A percentile compares a stretch with the other conserved stretches of the same genome.
These are phyloP conservation scores for Talaromyces wortmannii DNA, from an alignment of 495 filamentous ascomycete species.

Conservation along the genomic window DNA sequence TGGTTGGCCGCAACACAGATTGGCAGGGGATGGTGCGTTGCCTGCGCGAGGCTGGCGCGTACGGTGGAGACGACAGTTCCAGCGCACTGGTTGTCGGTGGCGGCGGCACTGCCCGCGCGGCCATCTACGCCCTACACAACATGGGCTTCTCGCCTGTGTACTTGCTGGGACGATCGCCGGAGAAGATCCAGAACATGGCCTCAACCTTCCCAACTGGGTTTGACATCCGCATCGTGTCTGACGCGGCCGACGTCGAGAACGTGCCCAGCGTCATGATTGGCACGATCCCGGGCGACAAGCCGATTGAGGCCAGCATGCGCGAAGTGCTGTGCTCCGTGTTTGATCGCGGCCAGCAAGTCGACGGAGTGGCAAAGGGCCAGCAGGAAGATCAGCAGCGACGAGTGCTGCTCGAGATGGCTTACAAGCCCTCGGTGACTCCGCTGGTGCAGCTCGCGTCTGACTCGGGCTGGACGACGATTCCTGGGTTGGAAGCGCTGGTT, in stretches of 20 bases:
- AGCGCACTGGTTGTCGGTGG: conserved; percentile 68
- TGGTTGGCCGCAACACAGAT: conserved; percentile 90
- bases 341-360: conserved; percentile 34
- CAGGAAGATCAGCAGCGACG: conserved; percentile 24
- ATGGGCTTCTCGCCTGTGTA: conserved; percentile 85
- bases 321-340: conserved; percentile 63
- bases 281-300: conserved; percentile 84
- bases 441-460: conserved; percentile 80
- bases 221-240: conserved; percentile 59
- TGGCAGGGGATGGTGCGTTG: conserved; percentile 87
- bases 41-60: conserved; percentile 66
- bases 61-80: conserved; percentile 25
- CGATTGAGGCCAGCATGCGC: conserved; percentile 67
- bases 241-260: conserved; percentile 37
- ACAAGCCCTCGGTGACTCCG: conserved; percentile 76
- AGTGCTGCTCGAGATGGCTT: conserved; percentile 92
- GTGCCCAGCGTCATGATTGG: conserved; percentile 72
- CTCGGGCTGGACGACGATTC: conserved; percentile 77
- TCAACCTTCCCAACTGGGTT: conserved; percentile 69
- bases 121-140: conserved; percentile 77
- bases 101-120: conserved; percentile 87
- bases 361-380: conserved; percentile 22
- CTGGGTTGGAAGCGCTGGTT: conserved; percentile 83
- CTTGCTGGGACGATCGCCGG: conserved; percentile 69
- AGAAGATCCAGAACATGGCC: conserved; percentile 59